Percentiles rank a stretch among this genome's conserved stretches.
Conservation (phyloP, 768 basidiomycete species). For the Cystofilobasidium ferigula region DNA sequence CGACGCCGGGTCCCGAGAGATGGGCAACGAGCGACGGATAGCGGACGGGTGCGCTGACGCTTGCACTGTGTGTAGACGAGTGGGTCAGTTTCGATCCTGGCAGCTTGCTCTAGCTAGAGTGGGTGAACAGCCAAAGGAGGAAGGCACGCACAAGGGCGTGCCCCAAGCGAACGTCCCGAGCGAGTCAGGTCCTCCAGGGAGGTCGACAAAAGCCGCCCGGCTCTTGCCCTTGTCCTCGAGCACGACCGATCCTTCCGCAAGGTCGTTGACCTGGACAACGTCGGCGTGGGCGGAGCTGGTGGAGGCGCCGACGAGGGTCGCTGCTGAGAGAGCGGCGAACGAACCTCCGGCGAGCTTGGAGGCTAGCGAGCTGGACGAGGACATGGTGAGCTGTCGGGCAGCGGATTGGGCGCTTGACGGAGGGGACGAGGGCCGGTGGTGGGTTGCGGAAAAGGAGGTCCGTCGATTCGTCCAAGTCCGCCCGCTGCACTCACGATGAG, state of each 20-base stretch:
- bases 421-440: too few species aligned
- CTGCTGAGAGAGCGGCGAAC: neutral
- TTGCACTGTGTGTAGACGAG: neutral
- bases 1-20: slow-evolving; percentile 21
- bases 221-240: neutral
- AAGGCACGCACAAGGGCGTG: neutral
- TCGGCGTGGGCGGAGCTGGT: neutral
- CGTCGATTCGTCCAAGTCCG: too few species aligned
- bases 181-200: neutral
- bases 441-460: too few species aligned
- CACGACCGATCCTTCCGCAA: neutral
- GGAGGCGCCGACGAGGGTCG: neutral
- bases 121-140: neutral
- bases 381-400: neutral
- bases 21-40: slow-evolving; percentile 7
- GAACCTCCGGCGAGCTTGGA: neutral
- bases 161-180: slow-evolving; percentile 16
- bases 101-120: too few species aligned
- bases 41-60: slow-evolving; percentile 4
- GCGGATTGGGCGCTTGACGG: too few species aligned
- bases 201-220: neutral
- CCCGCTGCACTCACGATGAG: too few species aligned
- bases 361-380: neutral
- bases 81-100: neutral
- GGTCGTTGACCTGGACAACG: neutral